These are phyloP conservation scores for Yarrowia yakushimensis DNA, from an alignment of 805 yeast species.

Conservation along the genomic window DNA sequence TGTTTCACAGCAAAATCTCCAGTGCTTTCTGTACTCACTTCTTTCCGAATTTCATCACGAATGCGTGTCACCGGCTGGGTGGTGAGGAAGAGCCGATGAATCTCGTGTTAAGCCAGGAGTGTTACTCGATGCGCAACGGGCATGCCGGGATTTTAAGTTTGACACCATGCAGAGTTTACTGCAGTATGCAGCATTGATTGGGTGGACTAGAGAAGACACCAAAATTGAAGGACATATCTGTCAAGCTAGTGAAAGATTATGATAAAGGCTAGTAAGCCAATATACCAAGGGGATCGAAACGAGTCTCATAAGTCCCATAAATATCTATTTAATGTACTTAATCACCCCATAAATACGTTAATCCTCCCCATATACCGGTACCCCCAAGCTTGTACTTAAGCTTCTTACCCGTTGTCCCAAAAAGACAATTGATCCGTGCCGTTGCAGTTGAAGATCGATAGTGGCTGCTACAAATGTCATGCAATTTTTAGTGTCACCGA, in stretches of 20 bases:
- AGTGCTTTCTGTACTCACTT: conserved; percentile 43
- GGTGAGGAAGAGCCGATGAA: background rate
- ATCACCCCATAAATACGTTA: background rate
- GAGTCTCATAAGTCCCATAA: no score
- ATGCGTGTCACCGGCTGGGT: conserved; percentile 1
- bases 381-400: background rate
- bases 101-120: background rate
- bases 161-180: conserved; percentile 2
- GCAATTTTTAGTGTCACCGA: no score
- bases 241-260: background rate
- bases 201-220: background rate
- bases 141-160: background rate
- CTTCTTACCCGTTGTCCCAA: background rate
- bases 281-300: no score
- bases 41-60: conserved; percentile 55
- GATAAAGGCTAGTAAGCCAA: background rate
- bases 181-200: conserved; percentile 15
- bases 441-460: background rate
- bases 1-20: no score
- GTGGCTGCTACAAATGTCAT: background rate
- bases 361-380: background rate
- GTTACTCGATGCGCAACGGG: background rate
- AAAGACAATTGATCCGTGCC: background rate
- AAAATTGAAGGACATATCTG: background rate
- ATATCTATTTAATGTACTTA: no score